Percentiles rank a stretch among this genome's conserved stretches.
Conservation (phyloP, 495 filamentous ascomycete species). For the Xylaria flabelliformis region DNA sequence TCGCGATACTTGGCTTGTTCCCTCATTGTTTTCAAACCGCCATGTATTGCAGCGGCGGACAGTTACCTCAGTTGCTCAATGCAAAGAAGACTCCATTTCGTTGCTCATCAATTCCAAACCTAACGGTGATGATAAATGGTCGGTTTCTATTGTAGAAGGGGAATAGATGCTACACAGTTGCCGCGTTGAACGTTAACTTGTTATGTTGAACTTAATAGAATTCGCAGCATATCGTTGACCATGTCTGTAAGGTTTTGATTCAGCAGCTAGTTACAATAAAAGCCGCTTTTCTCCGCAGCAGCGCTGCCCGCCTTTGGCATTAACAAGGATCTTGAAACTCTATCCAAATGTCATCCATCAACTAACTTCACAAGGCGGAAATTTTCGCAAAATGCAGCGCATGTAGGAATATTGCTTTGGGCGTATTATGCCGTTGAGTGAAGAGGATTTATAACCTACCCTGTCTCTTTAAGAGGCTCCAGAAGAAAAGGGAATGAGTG, state of each 20-base stretch:
- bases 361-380: not conserved
- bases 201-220: not conserved
- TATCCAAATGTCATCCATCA: not conserved
- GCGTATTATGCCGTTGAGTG: not conserved
- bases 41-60: too few species aligned
- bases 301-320: not conserved
- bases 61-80: too few species aligned
- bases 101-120: not conserved
- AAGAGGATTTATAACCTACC: not conserved
- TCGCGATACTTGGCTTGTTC: too few species aligned
- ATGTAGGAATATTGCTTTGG: not conserved
- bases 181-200: not conserved
- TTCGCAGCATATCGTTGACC: not conserved
- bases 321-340: not conserved
- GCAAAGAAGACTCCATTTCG: not conserved
- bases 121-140: not conserved
- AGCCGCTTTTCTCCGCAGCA: not conserved
- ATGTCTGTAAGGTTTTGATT: too few species aligned
- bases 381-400: not conserved
- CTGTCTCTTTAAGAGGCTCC: not conserved
- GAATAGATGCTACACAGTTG: not conserved
- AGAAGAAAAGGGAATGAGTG: not conserved
- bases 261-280: not conserved
- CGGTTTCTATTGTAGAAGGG: not conserved
- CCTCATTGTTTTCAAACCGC: too few species aligned